These are phyloP conservation scores for Cetraspora pellucida DNA, from an alignment of 192 early-diverging fungal genomes.

Conservation along the genomic window DNA sequence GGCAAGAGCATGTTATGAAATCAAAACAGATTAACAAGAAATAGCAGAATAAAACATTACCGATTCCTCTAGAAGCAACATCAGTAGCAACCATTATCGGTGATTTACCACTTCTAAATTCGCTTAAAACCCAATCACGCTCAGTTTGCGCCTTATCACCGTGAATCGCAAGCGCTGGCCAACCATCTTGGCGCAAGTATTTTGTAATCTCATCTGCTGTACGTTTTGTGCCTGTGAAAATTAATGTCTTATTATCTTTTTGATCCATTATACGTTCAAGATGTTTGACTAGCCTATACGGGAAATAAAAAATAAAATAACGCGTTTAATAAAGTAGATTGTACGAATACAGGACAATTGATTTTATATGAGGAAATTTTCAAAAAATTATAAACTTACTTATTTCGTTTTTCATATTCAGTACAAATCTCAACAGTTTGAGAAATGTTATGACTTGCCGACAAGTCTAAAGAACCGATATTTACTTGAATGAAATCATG, in stretches of 20 bases:
- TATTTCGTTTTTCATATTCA: slow-evolving; percentile 84
- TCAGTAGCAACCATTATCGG: slow-evolving; percentile 99
- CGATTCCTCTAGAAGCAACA: slow-evolving; percentile 94
- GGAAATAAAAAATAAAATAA: slow-evolving; percentile 3
- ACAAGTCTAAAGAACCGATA: slow-evolving; percentile 89
- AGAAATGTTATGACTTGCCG: slow-evolving; percentile 89
- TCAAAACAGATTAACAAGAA: slow-evolving; percentile 9
- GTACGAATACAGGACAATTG: not conserved
- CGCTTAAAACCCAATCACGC: slow-evolving; percentile 93
- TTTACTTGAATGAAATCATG: slow-evolving; percentile 96
- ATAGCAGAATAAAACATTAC: slow-evolving; percentile 56
- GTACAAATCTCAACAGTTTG: slow-evolving; percentile 90
- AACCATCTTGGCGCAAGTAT: slow-evolving; percentile 86
- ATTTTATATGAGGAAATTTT: not conserved
- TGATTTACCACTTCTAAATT: slow-evolving; percentile 85
- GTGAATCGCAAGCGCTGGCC: slow-evolving; percentile 92
- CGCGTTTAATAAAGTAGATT: not conserved
- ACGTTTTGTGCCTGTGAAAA: slow-evolving; percentile 95
- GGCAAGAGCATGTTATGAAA: slow-evolving; percentile 20
- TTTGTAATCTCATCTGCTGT: slow-evolving; percentile 88
- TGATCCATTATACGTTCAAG: slow-evolving; percentile 84
- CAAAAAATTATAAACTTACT: slow-evolving; percentile 43
- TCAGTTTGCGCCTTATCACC: slow-evolving; percentile 96
- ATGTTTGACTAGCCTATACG: slow-evolving; percentile 66
- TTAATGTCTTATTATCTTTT: slow-evolving; percentile 86